Conservation (phyloP, 1,284 basidiomycete genomes). For the Takashimella tepidaria region DNA sequence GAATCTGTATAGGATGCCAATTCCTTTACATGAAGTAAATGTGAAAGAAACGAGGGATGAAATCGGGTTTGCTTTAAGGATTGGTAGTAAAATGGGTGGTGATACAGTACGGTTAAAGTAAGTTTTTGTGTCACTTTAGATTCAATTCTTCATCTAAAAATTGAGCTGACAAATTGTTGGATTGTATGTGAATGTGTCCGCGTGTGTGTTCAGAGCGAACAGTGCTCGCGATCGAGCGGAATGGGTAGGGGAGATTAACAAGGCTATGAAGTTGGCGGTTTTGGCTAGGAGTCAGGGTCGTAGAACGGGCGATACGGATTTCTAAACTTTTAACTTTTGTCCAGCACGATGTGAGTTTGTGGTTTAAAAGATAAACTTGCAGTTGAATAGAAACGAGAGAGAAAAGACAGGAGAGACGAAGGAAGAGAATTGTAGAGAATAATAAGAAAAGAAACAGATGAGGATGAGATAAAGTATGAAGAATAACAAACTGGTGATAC, state of each 20-base stretch:
- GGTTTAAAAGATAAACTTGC: too few relatives aligned
- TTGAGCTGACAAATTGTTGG: too few relatives aligned
- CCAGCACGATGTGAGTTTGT: too few relatives aligned
- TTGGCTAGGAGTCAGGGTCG: neutral
- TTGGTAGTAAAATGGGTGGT: neutral
- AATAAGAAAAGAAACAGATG: too few relatives aligned
- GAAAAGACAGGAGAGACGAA: too few relatives aligned
- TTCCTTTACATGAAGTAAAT: constrained; percentile 42
- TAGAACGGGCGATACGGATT: neutral
- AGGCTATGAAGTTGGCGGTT: neutral
- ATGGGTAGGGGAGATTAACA: neutral
- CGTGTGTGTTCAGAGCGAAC: neutral
- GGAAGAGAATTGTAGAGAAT: too few relatives aligned
- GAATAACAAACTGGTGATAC: too few relatives aligned
- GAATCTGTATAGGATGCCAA: constrained; percentile 67
- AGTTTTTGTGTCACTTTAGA: too few relatives aligned
- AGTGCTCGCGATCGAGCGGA: neutral
- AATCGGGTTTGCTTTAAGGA: constrained; percentile 56
- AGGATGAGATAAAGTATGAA: neutral
- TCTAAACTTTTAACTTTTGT: too few relatives aligned
- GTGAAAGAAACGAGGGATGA: constrained; percentile 54
- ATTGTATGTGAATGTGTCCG: too few relatives aligned
- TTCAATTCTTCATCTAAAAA: too few relatives aligned
- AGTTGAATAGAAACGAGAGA: too few relatives aligned
- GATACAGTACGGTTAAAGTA: neutral